phyloP scores from a whole-genome alignment of 2,329 filamentous ascomycete genomes.

The Cercospora sp. region DNA sequence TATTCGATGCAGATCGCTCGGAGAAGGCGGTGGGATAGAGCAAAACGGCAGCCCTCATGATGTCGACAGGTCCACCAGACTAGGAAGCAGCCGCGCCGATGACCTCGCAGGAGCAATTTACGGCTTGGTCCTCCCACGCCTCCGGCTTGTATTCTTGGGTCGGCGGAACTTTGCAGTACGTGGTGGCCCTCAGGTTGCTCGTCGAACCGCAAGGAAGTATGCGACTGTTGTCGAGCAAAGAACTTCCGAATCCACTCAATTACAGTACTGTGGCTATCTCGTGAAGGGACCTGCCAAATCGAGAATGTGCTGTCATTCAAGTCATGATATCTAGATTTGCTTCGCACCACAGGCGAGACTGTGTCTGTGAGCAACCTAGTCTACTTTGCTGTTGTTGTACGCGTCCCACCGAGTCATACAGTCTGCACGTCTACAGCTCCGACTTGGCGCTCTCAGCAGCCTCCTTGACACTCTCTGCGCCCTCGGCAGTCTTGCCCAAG shows the following conservation, averaged over 20 bases:
- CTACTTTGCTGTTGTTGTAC: neutral
- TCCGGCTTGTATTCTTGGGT: neutral
- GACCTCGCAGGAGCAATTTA: neutral
- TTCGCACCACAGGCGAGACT: neutral
- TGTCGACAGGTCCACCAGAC: neutral
- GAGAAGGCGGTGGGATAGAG: neutral
- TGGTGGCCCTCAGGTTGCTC: neutral
- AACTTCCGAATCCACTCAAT: neutral
- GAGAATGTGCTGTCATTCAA: slow-evolving; percentile 2
- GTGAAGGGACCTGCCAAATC: neutral
- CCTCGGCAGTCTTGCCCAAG: slow-evolving; percentile 38
- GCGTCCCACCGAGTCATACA: neutral
- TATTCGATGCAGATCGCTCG: neutral
- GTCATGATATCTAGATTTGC: neutral
- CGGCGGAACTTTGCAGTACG: neutral
- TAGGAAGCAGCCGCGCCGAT: neutral
- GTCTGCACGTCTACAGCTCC: neutral
- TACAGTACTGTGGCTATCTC: neutral
- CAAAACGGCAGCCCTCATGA: neutral
- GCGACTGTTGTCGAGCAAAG: neutral
- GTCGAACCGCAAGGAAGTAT: neutral
- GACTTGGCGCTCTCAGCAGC: slow-evolving; percentile 12
- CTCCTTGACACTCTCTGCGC: slow-evolving; percentile 13
- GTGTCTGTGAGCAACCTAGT: neutral
- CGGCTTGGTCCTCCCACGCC: neutral